Percentiles rank a stretch among this genome's conserved stretches.
Conservation (phyloP, 225 moss, liverwort and hornwort genomes). For the Antitrichia curtipendula region DNA sequence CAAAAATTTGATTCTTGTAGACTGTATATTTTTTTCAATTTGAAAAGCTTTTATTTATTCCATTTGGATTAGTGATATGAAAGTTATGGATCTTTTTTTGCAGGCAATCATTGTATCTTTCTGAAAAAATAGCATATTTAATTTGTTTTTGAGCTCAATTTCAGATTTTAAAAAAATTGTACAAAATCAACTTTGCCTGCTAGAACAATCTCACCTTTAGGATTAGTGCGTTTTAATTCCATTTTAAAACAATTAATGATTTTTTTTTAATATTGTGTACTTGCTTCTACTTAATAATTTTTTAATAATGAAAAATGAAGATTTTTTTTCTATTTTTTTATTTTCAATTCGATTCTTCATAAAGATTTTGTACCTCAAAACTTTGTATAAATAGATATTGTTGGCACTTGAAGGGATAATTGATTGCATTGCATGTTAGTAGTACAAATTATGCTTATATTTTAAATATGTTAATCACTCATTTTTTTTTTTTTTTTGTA, state of each 20-base stretch:
- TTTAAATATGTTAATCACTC: neutral
- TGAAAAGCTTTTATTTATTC: neutral
- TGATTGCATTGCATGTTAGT: accelerated
- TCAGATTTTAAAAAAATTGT: neutral
- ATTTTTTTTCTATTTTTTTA: neutral
- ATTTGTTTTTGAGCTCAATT: neutral
- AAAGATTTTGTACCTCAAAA: neutral
- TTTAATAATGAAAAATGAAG: neutral
- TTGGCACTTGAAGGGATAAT: accelerated
- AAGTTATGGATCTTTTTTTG: no score
- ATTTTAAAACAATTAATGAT: neutral
- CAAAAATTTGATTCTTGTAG: neutral
- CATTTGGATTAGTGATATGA: neutral
- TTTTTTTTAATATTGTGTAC: neutral
- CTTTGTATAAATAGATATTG: neutral
- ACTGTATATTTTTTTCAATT: accelerated
- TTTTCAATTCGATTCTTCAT: no score
- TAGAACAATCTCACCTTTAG: neutral
- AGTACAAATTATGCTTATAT: no score
- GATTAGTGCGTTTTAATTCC: neutral
- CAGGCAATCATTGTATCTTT: neutral
- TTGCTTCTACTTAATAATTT: neutral
- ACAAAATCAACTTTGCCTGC: neutral
- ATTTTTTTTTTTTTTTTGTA: no score
- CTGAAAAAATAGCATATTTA: accelerated